phyloP scores from a whole-genome alignment of 345 rosid species.

The Eucalyptus virginea region DNA sequence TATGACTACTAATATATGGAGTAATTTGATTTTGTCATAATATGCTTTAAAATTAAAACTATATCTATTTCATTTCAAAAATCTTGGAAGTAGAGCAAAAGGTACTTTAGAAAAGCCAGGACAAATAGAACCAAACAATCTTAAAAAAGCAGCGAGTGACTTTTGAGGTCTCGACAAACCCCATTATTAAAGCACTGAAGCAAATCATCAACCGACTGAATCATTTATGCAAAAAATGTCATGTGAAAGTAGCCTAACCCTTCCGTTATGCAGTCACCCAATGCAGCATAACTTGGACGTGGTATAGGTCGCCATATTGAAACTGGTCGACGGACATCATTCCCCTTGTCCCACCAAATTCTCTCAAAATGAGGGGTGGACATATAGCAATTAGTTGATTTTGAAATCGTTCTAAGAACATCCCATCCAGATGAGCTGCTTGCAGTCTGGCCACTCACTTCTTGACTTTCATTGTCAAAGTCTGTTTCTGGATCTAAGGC shows the following conservation, averaged over 20 bases:
- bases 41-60: not conserved
- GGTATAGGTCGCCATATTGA: slow-evolving; percentile 94
- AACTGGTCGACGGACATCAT: slow-evolving; percentile 77
- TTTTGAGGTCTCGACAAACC: not conserved
- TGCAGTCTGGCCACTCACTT: slow-evolving; percentile 27
- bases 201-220: not conserved
- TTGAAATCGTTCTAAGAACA: slow-evolving; percentile 60
- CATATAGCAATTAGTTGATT: slow-evolving; percentile 45
- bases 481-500: slow-evolving; percentile 15
- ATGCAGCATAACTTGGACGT: slow-evolving; percentile 57
- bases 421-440: slow-evolving; percentile 83
- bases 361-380: slow-evolving; percentile 92
- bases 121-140: not conserved
- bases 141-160: not conserved
- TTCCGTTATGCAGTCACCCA: slow-evolving; percentile 94
- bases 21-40: not conserved
- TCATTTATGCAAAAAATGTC: not conserved
- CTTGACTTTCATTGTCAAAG: slow-evolving; percentile 19
- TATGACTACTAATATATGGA: not conserved
- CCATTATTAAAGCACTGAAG: not conserved
- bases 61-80: not conserved
- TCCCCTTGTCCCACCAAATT: slow-evolving; percentile 97
- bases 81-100: not conserved
- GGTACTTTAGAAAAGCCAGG: not conserved
- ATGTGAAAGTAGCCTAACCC: slow-evolving; percentile 36